Conservation (phyloP, 1,139 yeast genomes). For the Saccharomyces pastorianus region DNA sequence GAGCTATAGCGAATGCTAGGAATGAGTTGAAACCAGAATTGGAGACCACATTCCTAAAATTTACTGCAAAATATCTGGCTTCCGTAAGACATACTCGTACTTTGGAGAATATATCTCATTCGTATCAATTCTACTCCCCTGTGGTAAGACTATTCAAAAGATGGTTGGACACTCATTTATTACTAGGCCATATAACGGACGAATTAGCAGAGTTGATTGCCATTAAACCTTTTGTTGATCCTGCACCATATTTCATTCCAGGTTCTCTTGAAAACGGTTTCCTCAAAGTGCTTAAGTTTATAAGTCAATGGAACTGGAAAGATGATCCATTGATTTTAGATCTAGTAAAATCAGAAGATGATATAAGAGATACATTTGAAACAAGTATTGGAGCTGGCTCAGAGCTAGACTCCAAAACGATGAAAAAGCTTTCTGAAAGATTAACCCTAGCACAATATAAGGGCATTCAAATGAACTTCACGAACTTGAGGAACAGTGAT, state of each 20-base stretch:
- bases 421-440: conserved; percentile 47
- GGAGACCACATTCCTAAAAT: conserved; percentile 56
- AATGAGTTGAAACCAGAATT: conserved; percentile 51
- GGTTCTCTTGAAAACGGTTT: conserved; percentile 75
- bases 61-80: conserved; percentile 59
- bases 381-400: conserved; percentile 32
- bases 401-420: conserved; percentile 24
- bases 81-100: conserved; percentile 78
- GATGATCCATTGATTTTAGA: conserved; percentile 78
- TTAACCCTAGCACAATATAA: conserved; percentile 58
- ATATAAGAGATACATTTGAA: conserved; percentile 28
- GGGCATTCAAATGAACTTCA: conserved; percentile 55
- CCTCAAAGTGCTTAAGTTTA: conserved; percentile 58
- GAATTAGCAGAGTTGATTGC: conserved; percentile 78
- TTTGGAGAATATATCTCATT: conserved; percentile 59
- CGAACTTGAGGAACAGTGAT: conserved; percentile 59
- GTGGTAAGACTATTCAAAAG: conserved; percentile 76
- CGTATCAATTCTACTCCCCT: conserved; percentile 69
- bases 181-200: conserved; percentile 62
- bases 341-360: conserved; percentile 44
- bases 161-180: conserved; percentile 74
- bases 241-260: conserved; percentile 75
- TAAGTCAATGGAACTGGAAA: conserved; percentile 90
- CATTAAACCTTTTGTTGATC: conserved; percentile 76
- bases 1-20: conserved; percentile 56